Base-by-base conservation (phyloP, 345 rosid genomes). In the Eucalyptus globulus region DNA sequence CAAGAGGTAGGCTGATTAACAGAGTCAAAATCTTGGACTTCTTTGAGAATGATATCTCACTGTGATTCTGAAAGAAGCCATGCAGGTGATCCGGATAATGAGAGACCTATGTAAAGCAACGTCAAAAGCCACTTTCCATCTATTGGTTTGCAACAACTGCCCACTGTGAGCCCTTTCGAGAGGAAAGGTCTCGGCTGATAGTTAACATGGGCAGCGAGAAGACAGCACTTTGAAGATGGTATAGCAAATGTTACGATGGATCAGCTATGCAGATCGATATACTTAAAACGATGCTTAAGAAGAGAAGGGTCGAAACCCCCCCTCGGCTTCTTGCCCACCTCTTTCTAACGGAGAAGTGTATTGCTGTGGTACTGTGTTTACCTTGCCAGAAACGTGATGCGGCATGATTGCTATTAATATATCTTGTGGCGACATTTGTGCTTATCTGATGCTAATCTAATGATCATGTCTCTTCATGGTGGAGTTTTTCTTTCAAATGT, bases 1-100 rank as follows among this genome's bases (percentile, higher is more conserved):
- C 89, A 97, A 95, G 95, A 94, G 94, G 98, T 97, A 95, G 86
- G 91, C 76, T 72, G 9, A 21, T 76, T 26, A 76, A 76, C 47
- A 40, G 11, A 11, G 85, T 37, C 47, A 40, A 76, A 21, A 40
- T 37, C 44, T 27, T 85, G 65, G 49, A 88, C 76, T 45, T 16
- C n/a, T 49, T 85, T 13, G 60, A 40, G 51, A 67, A 65, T 62
- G 86, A 31, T 44, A 89, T 87, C 88, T 90, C 86, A 49, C 67
- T 87, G 45, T 88, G 87, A 72, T 58, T 54, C 53, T 80, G 69
- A 91, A 90, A 80, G 87, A 89, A 90, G 88, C 53, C 87, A 89
- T 89, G 93, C 94, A 91, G 94, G 94, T 91, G 90, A 91, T 88
- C 89, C 85, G 62, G 87, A 80, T 76, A 67, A 86, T 5, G 89